Evolutionary conservation across 306 rosid genomes (phyloP).

Genomic region (Betula pendula): DNA sequence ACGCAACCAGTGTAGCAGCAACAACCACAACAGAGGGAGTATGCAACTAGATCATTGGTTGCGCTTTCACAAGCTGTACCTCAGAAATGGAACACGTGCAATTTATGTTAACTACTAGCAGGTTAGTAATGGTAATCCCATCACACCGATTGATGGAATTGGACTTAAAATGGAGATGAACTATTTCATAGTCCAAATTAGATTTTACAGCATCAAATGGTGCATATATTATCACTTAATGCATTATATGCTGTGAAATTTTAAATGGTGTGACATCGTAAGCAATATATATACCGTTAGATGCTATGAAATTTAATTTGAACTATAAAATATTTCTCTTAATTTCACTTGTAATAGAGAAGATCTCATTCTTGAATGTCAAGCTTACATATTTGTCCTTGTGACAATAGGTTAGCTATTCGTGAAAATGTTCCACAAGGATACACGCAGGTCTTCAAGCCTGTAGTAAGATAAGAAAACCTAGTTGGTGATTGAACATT

Average conservation of each 20-base stretch:
- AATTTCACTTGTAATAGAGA: too few species aligned
- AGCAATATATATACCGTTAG: too few species aligned
- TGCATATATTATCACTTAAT: too few species aligned
- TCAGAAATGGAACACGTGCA: not conserved
- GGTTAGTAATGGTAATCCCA: not conserved
- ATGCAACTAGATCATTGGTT: slow-evolving; percentile 21
- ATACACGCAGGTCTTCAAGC: slow-evolving; percentile 43
- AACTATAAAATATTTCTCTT: too few species aligned
- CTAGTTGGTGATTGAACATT: not conserved
- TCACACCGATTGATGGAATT: not conserved
- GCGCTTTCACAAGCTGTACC: slow-evolving; percentile 39
- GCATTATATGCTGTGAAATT: too few species aligned
- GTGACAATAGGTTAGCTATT: slow-evolving; percentile 28
- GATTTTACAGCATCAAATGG: too few species aligned
- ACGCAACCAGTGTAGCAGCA: slow-evolving; percentile 41
- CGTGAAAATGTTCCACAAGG: slow-evolving; percentile 52
- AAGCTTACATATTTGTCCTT: slow-evolving; percentile 35
- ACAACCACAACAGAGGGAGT: slow-evolving; percentile 31
- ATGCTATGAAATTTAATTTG: too few species aligned
- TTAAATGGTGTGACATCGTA: too few species aligned
- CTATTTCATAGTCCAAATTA: too few species aligned
- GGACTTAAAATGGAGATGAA: too few species aligned
- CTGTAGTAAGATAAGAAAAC: slow-evolving; percentile 9
- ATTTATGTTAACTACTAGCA: not conserved
- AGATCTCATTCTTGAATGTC: not conserved